Base-by-base conservation (phyloP, 805 yeast genomes). In the Candida ulmi region DNA sequence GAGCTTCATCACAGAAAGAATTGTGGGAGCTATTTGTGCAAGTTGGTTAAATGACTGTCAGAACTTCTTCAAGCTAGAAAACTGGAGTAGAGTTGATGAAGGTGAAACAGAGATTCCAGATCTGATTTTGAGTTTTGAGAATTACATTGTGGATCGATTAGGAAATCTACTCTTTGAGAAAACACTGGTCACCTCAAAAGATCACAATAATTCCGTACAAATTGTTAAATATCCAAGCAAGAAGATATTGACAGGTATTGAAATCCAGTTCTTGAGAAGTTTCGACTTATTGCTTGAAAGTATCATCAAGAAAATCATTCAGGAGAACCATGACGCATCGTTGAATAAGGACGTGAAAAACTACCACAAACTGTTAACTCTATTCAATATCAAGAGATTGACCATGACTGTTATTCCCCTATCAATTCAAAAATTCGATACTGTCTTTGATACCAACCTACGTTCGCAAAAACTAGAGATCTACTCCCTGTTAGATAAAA, bases 371-470 rank as follows among this genome's bases (percentile, higher is more conserved):
- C 60, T 78, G 28, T 52, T 74, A 29, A 71, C 83, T 0, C 55
- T 80, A 32, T 70, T 79, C 32, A 81, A 80, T 48, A 55, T 82
- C 35, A 71, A 69, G 33, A 67, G 66, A 35, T 58, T 83, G 24
- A 62, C 71, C 25, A 61, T 60, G 17, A 55, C 50, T 3, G 64
- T 74, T 3, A 62, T 82, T 19, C 80, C 84, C 1, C 54, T 59
- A 17, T 57, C 78, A 16, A 52, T 78, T 12, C 68, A 66, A 35
- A 60, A 61, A 38, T 80, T 76, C 51, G 82, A 80, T 46, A 52
- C 61, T 7, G 62, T 64, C 3, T 78, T 80, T 45, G 71, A 70
- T 30, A 63, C 74, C 16, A 63, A 67, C 9, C 48, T 75, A 21
- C 59, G 67, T 7, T 63, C 66, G 7, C 63, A 68, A 19, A 62